Evolutionary conservation across 257 asterid genomes (phyloP), one percentile per base, ranked within the genome.

Genomic region (Solanum sitiens): DNA sequence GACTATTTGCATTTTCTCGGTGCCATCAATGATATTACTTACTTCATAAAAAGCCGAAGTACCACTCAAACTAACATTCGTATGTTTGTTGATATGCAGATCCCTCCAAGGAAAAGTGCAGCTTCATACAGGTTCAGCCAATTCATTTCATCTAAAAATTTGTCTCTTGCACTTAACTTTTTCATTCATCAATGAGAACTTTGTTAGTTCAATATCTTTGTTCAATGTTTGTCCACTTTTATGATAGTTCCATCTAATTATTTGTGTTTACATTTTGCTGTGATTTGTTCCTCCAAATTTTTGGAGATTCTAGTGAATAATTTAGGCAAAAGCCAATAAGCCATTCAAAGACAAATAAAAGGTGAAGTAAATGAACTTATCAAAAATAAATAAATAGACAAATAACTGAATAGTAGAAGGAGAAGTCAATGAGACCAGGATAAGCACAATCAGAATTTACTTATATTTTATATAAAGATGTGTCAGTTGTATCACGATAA

Each of bases 91-190:
- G 82, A 80, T 61, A 56, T 90, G 92, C 98, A 97, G 99, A 97
- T 95, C 90, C 99, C 99, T 90, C 99, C 99, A 50, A 93, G 99
- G 87, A 94, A 86, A 91, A 95, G 91, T 89, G 95, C 98, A 74
- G 98, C 98, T 90, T 97, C 99, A 83, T 95, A 97, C 98, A 97
- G 99, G 99, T 96, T 88, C 87, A 25, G 67, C 56, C 86, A 27
- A 75, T 72, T 59, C 71, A 42, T 85, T 71, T 63, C 75, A 44
- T 25, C 15, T 3, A 27, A 45, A 8, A 8, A 7, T 7, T 45
- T 80, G 85, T 47, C 7, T 47, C 67, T 11, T 80, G 44, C 44
- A 80, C 44, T 80, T 30, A 47, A 4, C 5, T 9, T 80, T 25
- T 27, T 47, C 20, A 47, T 47, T 25, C 68, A 5, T 80, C 18